Base-by-base conservation (phyloP, 495 filamentous ascomycete genomes). In the Lineolata rhizophorae region DNA sequence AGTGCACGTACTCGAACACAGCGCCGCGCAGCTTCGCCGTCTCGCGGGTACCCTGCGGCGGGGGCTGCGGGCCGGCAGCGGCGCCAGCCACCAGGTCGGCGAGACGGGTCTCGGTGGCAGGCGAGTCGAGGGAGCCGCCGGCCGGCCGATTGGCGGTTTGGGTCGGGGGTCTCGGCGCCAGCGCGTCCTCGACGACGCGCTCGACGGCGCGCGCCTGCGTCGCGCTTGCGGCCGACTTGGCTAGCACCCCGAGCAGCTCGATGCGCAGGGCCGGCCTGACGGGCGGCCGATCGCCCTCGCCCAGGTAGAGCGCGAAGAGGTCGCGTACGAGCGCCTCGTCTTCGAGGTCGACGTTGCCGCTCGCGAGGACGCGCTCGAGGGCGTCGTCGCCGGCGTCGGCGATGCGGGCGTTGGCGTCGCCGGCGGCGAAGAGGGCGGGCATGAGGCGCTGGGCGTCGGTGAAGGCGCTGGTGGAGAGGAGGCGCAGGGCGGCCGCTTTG, bases 381-480 rank as follows among this genome's bases (percentile, higher is more conserved):
- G 83, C 62, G 44, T 90, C 83, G 29, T 94, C 80, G 0, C 76
- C 85, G 27, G 76, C 53, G 9, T 76, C 71, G 6, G 77, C 71
- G 27, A 94, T 68, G 10, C 74, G 67, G 6, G 75, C 82, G 40
- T 93, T 85, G 1, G 71, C 41, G 51, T 90, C 82, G 0, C 77
- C 67, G 30, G 81, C 71, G 4, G 82, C 80, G 43, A 78, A 76
- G 11, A 97, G 51, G 12, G 78, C 72, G 4, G 82, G 74, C n/a
- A 93, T 49, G 43, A 90, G 80, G 12, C 76, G 62, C 42, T 93
- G 77, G 2, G 64, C 42, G 43, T 92, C 76, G 1, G 52, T 64
- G 50, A 95, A 95, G 11, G 80, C 74, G 9, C 81, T 81, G 45
- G 76, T 91, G 0, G 74, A 64, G 11, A 97, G 57, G 37, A 94